phyloP scores from a whole-genome alignment of 495 filamentous ascomycete genomes.

The Xylaria cubensis region DNA sequence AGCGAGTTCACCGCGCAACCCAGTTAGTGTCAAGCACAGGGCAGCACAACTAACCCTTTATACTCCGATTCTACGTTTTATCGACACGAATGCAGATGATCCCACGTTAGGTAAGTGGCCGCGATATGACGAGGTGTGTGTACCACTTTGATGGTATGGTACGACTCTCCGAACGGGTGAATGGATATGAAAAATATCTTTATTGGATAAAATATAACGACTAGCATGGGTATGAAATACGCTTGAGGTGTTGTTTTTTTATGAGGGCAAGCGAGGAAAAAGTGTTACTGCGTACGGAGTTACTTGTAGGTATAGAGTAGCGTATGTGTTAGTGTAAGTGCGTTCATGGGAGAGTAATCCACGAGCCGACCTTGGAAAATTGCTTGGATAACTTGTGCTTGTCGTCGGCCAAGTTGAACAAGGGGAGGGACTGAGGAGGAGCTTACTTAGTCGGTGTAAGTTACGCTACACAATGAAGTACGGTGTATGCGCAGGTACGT shows the following conservation, averaged over 20 bases:
- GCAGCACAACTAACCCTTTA: not conserved
- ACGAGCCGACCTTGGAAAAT: conserved; percentile 7
- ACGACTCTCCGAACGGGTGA: not conserved
- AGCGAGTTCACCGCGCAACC: not conserved
- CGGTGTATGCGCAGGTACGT: conserved; percentile 15
- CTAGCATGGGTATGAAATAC: conserved; percentile 3
- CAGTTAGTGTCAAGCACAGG: not conserved
- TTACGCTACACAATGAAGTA: not conserved
- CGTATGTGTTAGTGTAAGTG: not conserved
- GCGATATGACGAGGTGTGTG: not conserved
- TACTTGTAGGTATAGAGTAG: no score
- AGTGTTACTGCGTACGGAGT: not conserved
- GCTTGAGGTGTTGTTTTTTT: not conserved
- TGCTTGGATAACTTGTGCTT: not conserved
- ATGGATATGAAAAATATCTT: not conserved
- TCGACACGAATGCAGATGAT: not conserved
- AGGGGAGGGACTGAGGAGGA: not conserved
- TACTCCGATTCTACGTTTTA: not conserved
- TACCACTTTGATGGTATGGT: not conserved
- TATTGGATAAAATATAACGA: conserved; percentile 16
- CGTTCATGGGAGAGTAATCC: not conserved
- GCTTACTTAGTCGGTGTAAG: conserved; percentile 19
- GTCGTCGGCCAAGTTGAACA: not conserved
- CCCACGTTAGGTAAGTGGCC: not conserved
- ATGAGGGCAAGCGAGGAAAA: not conserved